phyloP scores from a whole-genome alignment of 306 rosid species.

The Myrica gale region DNA sequence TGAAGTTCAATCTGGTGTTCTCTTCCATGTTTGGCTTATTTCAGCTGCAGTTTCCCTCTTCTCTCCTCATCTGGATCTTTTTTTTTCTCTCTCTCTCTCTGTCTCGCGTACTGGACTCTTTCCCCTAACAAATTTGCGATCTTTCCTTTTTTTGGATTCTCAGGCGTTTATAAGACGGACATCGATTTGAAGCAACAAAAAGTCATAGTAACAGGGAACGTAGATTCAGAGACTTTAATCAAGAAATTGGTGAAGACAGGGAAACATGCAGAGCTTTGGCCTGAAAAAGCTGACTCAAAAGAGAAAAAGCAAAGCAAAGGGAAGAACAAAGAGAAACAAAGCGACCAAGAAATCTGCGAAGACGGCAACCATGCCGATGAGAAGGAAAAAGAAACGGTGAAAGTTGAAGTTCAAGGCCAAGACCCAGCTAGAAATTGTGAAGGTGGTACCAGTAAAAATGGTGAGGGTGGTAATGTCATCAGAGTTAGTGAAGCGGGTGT shows the following conservation, averaged over 20 bases:
- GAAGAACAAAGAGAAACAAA: conserved; percentile 42
- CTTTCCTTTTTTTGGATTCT: conserved; percentile 12
- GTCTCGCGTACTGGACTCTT: background rate
- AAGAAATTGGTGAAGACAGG: conserved; percentile 49
- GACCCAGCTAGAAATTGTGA: conserved; percentile 33
- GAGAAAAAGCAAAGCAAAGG: conserved; percentile 37
- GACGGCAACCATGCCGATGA: conserved; percentile 41
- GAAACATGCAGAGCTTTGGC: conserved; percentile 77
- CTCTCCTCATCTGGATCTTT: background rate
- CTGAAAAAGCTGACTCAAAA: conserved; percentile 38
- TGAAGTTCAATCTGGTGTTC: background rate
- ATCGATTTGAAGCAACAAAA: conserved; percentile 68
- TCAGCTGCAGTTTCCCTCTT: background rate
- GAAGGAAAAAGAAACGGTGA: conserved; percentile 33
- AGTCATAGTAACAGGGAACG: conserved; percentile 55
- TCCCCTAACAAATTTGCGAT: background rate
- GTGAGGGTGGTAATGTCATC: conserved; percentile 15
- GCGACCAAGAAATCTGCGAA: conserved; percentile 38
- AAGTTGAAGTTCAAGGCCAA: conserved; percentile 36
- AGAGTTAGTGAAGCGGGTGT: conserved; percentile 25
- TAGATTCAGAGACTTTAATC: conserved; percentile 52
- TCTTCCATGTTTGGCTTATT: background rate
- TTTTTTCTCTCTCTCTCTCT: background rate
- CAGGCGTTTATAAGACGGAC: conserved; percentile 63
- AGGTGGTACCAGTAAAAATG: conserved; percentile 4